Evolutionary conservation across 1,284 basidiomycete genomes (phyloP), one percentile per base, ranked within the genome.

Genomic region (Rhodotorula sp.): DNA sequence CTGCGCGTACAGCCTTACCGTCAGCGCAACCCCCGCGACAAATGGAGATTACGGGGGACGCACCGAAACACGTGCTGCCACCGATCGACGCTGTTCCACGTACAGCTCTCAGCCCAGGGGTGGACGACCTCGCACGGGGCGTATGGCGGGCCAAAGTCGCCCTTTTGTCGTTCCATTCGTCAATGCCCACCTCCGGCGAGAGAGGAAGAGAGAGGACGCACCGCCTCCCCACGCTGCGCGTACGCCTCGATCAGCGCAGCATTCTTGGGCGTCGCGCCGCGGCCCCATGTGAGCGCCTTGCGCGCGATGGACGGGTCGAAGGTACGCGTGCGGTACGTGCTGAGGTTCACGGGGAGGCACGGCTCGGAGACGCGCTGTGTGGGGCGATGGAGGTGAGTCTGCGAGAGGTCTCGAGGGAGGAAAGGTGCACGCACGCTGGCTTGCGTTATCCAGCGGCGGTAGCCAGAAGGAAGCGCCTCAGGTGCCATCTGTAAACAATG

Each of bases 391-490:
- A 22, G 34, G 48, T 27, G 17, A n/a, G 46, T 15, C 2, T 34
- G n/a, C 3, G 13, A 50, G 44, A 10, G 29, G 13, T 19, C 7
- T 5, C 15, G 10, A 36, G 62, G 37, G 17, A 44, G 21, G 25
- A 1, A n/a, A 3, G 1, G 5, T 13, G 19, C 19, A 37, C 44
- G 50, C 37, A 61, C 58, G 22, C 32, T 55, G 19, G 50, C 61
- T 10, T 62, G 44, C 56, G 83, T 82, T 41, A 89, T 86, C 87
- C 93, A 95, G 58, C 81, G 82, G 36, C 84, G 85, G 78, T 96
- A 96, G 29, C 90, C 91, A 53, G 84, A 83, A 12, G 91, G 89
- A 39, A 96, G 87, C 0, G 92, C 91, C 71, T 94, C 92, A 15
- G 92, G 93, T 37, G 90, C 74, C 70, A 78, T 73, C 71, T 77